These are phyloP conservation scores for Eutypella sp. DNA, from an alignment of 2,329 filamentous ascomycete species.

Conservation along the genomic window DNA sequence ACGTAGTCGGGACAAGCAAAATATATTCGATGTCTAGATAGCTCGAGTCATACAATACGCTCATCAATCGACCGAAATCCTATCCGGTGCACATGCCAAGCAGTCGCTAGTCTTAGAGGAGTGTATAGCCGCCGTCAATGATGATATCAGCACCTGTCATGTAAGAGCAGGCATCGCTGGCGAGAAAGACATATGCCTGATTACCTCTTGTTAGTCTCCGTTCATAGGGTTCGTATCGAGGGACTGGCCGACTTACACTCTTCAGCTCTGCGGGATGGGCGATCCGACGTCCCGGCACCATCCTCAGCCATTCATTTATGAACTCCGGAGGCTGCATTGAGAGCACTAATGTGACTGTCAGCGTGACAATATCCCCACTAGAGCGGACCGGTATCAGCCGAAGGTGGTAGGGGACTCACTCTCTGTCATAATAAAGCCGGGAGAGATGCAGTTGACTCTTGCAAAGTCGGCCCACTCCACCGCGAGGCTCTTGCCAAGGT, in stretches of 20 bases:
- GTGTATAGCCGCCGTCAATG: constrained; percentile 36
- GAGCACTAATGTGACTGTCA: constrained; percentile 27
- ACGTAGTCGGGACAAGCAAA: too few species aligned
- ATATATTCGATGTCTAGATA: too few species aligned
- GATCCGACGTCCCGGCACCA: neutral
- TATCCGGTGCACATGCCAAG: neutral
- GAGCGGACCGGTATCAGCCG: constrained; percentile 39
- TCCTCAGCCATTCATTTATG: neutral
- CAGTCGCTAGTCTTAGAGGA: neutral
- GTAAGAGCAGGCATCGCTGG: constrained; percentile 46
- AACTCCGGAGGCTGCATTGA: neutral
- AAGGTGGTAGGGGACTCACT: constrained; percentile 11
- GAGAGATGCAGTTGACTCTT: constrained; percentile 50
- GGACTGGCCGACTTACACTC: constrained; percentile 29
- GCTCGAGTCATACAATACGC: too few species aligned
- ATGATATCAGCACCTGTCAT: constrained; percentile 45
- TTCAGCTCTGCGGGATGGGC: constrained; percentile 47
- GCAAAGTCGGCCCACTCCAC: constrained; percentile 54
- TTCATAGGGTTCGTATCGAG: constrained; percentile 38
- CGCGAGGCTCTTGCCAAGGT: constrained; percentile 51
- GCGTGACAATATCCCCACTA: constrained; percentile 55
- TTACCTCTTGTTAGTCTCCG: neutral
- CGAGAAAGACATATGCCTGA: constrained; percentile 23
- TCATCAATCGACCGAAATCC: too few species aligned
- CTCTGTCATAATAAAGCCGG: constrained; percentile 51